Base-by-base conservation (phyloP, 208 protist genomes). In the Zelonia costaricensis region DNA sequence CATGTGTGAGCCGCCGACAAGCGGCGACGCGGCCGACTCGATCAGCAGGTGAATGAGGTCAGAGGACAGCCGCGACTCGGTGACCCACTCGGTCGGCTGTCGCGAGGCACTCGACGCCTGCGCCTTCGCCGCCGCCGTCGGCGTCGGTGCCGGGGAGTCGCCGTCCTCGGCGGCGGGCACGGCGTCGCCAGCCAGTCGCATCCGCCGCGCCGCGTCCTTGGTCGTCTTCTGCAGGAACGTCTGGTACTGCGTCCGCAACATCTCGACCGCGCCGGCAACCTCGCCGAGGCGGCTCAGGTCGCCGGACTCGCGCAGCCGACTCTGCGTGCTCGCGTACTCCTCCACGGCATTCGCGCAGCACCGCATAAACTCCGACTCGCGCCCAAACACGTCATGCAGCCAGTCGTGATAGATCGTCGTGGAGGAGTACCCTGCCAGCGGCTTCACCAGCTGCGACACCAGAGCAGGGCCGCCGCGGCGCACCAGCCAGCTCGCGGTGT, bases 361-460 rank as follows among this genome's bases (percentile, higher is more conserved):
- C 18, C 16, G 20, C 53, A 78, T 78, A 47, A 95, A 95, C 12
- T 59, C 70, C 0, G 63, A 68, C 36, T 95, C 88, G 40, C 65
- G 7, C 63, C 74, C 88, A 62, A 83, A 89, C 1, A 62, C 33
- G 0, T 83, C 79, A 2, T 27, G 49, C 47, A 76, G 40, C 81
- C 79, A 92, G 5, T 60, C 67, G 3, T 58, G 71, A 33, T 82
- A 83, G 46, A 79, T 48, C 15, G 69, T 64, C 54, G 80, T 86
- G 38, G 66, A 83, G 35, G 73, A 56, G 15, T 15, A 22, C 20
- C 40, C 56, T 15, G 27, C 23, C n/a, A 18, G 31, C 1, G 59
- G 23, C 16, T 22, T 36, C 23, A 31, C n/a, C 4, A 46, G n/a
- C 43, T 54, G 16, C 0, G 62, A 52, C 16, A 47, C 40, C 58